A percentile compares a stretch with the other conserved stretches of the same genome.
phyloP scores from a whole-genome alignment of 1,139 yeast species.

The Saccharomyces hybrid region DNA sequence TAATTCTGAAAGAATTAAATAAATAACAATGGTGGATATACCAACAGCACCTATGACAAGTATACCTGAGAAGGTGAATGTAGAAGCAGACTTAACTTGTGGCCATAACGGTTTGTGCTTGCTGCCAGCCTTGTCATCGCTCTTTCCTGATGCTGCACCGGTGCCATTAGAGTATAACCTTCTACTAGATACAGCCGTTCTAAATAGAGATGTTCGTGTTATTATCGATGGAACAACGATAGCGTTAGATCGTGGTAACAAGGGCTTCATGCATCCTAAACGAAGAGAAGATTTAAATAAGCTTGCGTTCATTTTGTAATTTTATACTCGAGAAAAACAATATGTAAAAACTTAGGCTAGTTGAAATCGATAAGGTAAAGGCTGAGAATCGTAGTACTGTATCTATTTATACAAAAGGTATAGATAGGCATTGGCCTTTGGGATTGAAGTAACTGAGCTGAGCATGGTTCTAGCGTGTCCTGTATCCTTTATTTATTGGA shows the following conservation, averaged over 20 bases:
- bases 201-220: not conserved
- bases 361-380: not conserved
- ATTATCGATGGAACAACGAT: not conserved
- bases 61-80: conserved; percentile 54
- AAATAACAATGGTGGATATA: conserved; percentile 61
- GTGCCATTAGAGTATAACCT: not conserved
- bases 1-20: conserved; percentile 68
- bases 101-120: conserved; percentile 31
- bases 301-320: not conserved
- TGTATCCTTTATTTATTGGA: not conserved
- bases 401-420: not conserved
- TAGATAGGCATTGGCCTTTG: not conserved
- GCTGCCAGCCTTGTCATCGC: conserved; percentile 6
- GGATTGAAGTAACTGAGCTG: not conserved
- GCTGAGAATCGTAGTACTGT: not conserved
- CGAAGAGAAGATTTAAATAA: not conserved
- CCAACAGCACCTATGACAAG: conserved; percentile 64
- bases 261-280: not conserved
- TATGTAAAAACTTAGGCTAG: not conserved
- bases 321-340: not conserved
- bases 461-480: not conserved
- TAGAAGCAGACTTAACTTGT: conserved; percentile 47
- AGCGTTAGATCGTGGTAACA: not conserved
- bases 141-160: not conserved
- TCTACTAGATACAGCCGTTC: not conserved